Evolutionary conservation across 139 green algal genomes (phyloP).

Genomic region (Tetratostichococcus sp.): DNA sequence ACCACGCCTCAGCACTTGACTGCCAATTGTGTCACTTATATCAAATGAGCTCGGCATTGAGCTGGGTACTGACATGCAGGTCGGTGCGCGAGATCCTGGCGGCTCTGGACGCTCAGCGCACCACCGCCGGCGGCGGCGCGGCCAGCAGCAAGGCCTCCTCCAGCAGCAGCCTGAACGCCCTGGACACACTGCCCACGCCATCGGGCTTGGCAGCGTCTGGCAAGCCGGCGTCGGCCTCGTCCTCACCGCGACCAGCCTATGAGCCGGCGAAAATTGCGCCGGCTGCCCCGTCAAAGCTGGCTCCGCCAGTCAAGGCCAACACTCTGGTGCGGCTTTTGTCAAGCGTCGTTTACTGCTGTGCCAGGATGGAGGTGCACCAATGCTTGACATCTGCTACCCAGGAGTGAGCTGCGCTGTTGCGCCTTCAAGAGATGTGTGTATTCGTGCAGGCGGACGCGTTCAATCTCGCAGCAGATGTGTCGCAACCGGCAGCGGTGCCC

Average conservation of each 20-base stretch:
- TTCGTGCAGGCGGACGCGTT: not conserved
- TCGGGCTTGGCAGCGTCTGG: too few species aligned
- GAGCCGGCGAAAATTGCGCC: not conserved
- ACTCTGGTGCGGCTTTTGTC: not conserved
- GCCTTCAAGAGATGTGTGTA: too few species aligned
- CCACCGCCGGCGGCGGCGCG: too few species aligned
- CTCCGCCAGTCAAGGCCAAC: not conserved
- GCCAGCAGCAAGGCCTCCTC: not conserved
- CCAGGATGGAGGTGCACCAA: too few species aligned
- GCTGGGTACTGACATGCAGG: not conserved
- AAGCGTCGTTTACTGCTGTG: too few species aligned
- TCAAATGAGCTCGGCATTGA: too few species aligned
- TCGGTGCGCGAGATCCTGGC: constrained; percentile 20
- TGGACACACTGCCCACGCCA: not conserved
- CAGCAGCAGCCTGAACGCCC: not conserved
- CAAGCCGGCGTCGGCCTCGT: not conserved
- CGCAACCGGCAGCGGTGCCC: too few species aligned
- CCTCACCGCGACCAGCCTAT: not conserved
- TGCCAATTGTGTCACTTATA: too few species aligned
- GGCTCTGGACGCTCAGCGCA: not conserved
- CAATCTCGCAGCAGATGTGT: not conserved
- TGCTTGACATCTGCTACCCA: too few species aligned
- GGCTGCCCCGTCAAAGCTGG: not conserved
- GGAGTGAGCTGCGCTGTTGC: too few species aligned
- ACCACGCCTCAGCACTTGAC: too few species aligned